phyloP scores from a whole-genome alignment of 2,329 filamentous ascomycete species.

The Rhynchosporium graminicola region DNA sequence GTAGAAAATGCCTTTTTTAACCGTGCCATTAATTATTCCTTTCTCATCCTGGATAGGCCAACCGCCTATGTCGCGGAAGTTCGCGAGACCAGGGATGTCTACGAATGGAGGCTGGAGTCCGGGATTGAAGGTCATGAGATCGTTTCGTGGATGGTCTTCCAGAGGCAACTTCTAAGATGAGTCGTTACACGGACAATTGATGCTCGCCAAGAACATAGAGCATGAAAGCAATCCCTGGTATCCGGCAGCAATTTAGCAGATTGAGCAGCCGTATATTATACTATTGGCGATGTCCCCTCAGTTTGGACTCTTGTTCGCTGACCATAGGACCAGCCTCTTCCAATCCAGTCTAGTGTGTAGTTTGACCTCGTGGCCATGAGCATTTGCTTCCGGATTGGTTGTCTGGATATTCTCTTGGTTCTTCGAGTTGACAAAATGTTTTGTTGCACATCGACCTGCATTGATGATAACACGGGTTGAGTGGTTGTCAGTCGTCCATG shows the following conservation, averaged over 20 bases:
- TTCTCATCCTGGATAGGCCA: constrained; percentile 27
- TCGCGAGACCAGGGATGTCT: constrained; percentile 23
- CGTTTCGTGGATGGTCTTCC: background rate
- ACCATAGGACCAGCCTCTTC: constrained; percentile 7
- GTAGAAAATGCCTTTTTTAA: constrained; percentile 60
- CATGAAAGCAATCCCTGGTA: background rate
- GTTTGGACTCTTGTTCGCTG: background rate
- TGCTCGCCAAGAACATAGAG: constrained; percentile 5
- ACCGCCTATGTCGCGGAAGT: constrained; percentile 27
- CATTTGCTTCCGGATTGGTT: constrained; percentile 2
- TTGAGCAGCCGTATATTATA: background rate
- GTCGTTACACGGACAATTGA: constrained; percentile 6
- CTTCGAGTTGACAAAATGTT: background rate
- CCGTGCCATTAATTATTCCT: constrained; percentile 34
- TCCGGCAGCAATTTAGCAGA: background rate
- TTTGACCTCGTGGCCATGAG: constrained; percentile 6
- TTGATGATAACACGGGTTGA: constrained; percentile 8
- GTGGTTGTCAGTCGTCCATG: constrained; percentile 12
- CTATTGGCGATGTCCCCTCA: background rate
- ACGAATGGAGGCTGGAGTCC: constrained; percentile 24
- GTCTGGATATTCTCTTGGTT: background rate
- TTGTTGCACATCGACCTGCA: constrained; percentile 18
- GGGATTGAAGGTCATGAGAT: constrained; percentile 3
- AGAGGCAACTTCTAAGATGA: background rate
- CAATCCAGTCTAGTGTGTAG: constrained; percentile 1